These are phyloP conservation scores for Dendryphion nanum DNA, from an alignment of 2,329 filamentous ascomycete species.

Conservation along the genomic window DNA sequence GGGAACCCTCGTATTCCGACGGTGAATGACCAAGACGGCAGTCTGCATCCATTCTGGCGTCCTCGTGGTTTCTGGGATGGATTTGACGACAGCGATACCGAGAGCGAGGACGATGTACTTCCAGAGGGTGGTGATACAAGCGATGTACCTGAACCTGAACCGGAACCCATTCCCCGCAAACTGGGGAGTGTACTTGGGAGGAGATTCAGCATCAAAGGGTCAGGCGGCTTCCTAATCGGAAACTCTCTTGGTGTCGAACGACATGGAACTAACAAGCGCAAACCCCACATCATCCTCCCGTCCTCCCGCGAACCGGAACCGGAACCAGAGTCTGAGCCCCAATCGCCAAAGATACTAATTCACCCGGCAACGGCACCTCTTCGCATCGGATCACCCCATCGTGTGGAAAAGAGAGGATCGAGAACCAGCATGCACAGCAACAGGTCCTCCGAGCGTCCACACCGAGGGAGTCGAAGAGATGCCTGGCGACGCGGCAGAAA, in stretches of 20 bases:
- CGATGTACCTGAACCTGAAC: constrained; percentile 29
- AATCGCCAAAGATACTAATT: constrained; percentile 22
- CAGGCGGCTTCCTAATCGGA: constrained; percentile 50
- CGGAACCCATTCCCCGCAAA: constrained; percentile 12
- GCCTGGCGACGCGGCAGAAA: constrained; percentile 31
- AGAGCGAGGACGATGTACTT: constrained; percentile 37
- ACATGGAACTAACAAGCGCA: constrained; percentile 34
- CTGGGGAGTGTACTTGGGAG: constrained; percentile 20
- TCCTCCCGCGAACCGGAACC: constrained; percentile 12
- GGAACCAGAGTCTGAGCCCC: too few relatives aligned
- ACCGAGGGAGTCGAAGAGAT: constrained; percentile 10
- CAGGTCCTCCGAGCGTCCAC: constrained; percentile 3
- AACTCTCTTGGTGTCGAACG: constrained; percentile 58
- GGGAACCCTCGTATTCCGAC: constrained; percentile 24
- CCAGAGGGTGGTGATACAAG: constrained; percentile 49
- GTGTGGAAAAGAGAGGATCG: constrained; percentile 25
- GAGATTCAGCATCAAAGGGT: constrained; percentile 40
- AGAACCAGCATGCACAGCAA: constrained; percentile 17
- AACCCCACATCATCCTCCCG: constrained; percentile 26
- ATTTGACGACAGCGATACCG: constrained; percentile 43
- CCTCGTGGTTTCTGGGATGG: constrained; percentile 64
- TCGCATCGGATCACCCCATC: constrained; percentile 11
- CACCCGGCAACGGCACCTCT: constrained; percentile 23
- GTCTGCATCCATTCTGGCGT: constrained; percentile 61
- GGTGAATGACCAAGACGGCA: constrained; percentile 42